Percentiles rank a stretch among this genome's conserved stretches.
phyloP scores from a whole-genome alignment of 768 basidiomycete genomes.

The Hortiboletus campestris region DNA sequence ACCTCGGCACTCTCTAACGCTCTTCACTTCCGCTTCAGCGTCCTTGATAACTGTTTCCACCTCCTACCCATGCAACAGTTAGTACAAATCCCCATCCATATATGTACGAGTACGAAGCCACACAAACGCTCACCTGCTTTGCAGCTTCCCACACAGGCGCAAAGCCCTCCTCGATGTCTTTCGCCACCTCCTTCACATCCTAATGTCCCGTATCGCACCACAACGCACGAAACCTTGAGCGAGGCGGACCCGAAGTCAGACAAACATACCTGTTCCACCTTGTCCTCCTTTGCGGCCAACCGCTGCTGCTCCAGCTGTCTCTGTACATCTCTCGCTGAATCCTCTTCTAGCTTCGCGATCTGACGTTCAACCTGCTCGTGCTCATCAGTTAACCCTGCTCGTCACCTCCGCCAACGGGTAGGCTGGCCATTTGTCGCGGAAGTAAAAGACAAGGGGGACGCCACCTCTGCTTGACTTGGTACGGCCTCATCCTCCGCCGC shows the following conservation, averaged over 20 bases:
- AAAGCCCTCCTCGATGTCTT: slow-evolving; percentile 1
- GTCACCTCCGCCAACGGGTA: not conserved
- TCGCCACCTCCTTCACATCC: not conserved
- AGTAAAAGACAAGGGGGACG: not conserved
- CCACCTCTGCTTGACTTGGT: slow-evolving; percentile 16
- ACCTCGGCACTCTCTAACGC: not conserved
- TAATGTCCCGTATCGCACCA: not conserved
- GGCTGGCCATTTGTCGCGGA: not conserved
- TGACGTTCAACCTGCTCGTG: slow-evolving; percentile 20
- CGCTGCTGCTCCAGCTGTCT: slow-evolving; percentile 20
- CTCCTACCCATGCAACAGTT: not conserved
- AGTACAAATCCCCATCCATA: not conserved
- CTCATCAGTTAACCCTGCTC: not conserved
- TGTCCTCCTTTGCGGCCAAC: not conserved
- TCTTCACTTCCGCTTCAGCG: not conserved
- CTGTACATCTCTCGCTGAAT: slow-evolving; percentile 23
- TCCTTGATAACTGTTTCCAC: slow-evolving; percentile 5
- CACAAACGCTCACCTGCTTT: slow-evolving; percentile 10
- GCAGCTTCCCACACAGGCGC: slow-evolving; percentile 4
- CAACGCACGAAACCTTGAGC: not conserved
- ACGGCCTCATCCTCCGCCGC: not conserved
- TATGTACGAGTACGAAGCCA: too few relatives aligned
- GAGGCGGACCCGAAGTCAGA: not conserved
- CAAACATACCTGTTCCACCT: slow-evolving; percentile 12
- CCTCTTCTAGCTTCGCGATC: slow-evolving; percentile 19